Evolutionary conservation across 306 rosid species (phyloP).

Genomic region (Citrullus colocynthis): DNA sequence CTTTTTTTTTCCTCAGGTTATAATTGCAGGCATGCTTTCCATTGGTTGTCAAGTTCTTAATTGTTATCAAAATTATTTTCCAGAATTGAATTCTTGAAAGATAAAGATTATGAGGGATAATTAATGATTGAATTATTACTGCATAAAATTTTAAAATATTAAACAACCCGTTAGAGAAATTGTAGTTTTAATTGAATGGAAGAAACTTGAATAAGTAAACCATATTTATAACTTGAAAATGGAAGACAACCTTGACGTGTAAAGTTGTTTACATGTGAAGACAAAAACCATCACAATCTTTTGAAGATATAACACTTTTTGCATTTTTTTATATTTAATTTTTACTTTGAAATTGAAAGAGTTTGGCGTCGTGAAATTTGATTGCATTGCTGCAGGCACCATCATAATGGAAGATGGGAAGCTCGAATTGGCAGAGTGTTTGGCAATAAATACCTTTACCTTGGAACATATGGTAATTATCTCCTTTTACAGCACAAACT

Average conservation of each 20-base stretch:
- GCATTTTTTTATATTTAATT: not conserved
- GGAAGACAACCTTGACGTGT: not conserved
- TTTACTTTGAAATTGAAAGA: not conserved
- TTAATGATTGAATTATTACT: not conserved
- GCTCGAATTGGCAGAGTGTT: constrained; percentile 39
- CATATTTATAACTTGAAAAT: not conserved
- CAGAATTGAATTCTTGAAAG: not conserved
- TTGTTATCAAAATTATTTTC: not conserved
- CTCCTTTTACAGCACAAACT: not conserved
- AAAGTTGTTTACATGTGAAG: not conserved
- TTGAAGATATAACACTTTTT: not conserved
- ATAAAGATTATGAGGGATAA: not conserved
- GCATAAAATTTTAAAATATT: not conserved
- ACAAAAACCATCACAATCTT: not conserved
- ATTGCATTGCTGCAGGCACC: constrained; percentile 25
- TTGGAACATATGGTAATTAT: constrained; percentile 36
- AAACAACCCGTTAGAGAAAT: not conserved
- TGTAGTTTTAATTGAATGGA: not conserved
- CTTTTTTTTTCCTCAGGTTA: too few species aligned
- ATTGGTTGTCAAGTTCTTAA: too few species aligned
- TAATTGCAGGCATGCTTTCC: too few species aligned
- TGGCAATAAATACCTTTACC: constrained; percentile 42
- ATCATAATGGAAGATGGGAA: constrained; percentile 50
- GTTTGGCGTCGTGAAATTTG: not conserved
- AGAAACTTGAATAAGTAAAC: not conserved